These are phyloP conservation scores for Phialophora tarda DNA, from an alignment of 2,329 filamentous ascomycete genomes.

Conservation along the genomic window DNA sequence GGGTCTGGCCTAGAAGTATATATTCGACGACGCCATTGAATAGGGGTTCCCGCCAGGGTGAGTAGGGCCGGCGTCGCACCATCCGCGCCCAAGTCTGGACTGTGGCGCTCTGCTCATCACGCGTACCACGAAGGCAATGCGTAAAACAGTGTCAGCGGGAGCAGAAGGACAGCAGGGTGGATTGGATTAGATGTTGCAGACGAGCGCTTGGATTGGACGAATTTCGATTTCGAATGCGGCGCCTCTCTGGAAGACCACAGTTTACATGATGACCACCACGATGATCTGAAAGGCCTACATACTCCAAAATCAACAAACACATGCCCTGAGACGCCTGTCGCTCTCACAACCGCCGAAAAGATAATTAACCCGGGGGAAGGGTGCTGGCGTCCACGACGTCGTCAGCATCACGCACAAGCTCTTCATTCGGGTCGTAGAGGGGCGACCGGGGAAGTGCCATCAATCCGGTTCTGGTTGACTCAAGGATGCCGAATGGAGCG, in stretches of 20 bases:
- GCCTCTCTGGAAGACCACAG: conserved; percentile 3
- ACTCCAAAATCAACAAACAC: conserved; percentile 13
- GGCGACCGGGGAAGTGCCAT: conserved; percentile 97
- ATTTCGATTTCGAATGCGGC: background rate
- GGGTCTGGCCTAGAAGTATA: too few species aligned
- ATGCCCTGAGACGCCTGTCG: conserved; percentile 13
- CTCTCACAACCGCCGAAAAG: conserved; percentile 3
- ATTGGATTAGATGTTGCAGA: background rate
- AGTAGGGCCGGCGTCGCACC: too few species aligned
- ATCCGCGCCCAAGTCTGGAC: too few species aligned
- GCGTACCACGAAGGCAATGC: too few species aligned
- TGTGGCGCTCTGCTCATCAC: too few species aligned
- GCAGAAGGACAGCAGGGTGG: background rate
- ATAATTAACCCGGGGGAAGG: conserved; percentile 79
- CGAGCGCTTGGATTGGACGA: background rate
- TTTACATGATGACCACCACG: conserved; percentile 6
- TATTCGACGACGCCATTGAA: too few species aligned
- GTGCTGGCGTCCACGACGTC: conserved; percentile 94
- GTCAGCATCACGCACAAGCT: conserved; percentile 82
- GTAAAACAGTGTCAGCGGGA: background rate
- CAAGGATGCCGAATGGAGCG: conserved; percentile 90
- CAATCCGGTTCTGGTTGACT: conserved; percentile 91
- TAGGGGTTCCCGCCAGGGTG: too few species aligned
- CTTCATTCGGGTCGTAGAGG: conserved; percentile 74
- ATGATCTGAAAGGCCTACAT: conserved; percentile 6